Base-by-base conservation (phyloP, 2,329 filamentous ascomycete species). In the Ceratocystis papillata region DNA sequence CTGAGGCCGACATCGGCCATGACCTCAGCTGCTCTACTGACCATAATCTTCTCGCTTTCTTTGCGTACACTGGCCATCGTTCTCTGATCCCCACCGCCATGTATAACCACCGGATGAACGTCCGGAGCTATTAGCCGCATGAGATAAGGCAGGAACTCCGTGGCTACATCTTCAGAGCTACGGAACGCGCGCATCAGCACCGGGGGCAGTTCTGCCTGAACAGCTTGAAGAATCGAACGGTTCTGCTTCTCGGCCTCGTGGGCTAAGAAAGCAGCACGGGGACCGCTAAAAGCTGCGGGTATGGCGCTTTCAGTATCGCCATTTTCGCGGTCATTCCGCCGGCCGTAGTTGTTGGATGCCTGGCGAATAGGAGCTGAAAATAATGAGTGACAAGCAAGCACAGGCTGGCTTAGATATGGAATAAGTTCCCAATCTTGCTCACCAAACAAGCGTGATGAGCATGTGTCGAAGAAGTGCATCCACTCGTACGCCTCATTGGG, bases 361-460 rank as follows among this genome's bases (percentile, higher is more conserved):
- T 79, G 79, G 65, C 80, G 80, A 45, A 81, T 81, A 30, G 87
- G 84, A 0, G 89, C 87, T 2, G 92, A 89, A 72, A 99, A 99
- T 12, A 99, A 81, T 72, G 90, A 81, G 73, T 99, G 95, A 72
- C 96, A 96, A 2, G 90, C 94, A 1, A 97, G 82, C 17, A 94
- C 83, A 0, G 93, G 87, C 70, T 94, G 89, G 71, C 87, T 89
- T 62, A 97, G 82, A 74, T 99, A 99, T 0, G 90, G 87, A 0
- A 83, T 84, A 17, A 99, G 79, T 75, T 99, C 94, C 89, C 94
- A 99, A 66, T 96, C 92, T 74, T 96, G 93, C 67, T 83, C 86
- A n/a, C 84, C 79, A 73, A 87, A 95, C 1, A 97, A 81, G 48
- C 87, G 85, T 0, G 87, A 86, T 28, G 90, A 90, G 69, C 96